Evolutionary conservation across 257 asterid species (phyloP).

Genomic region (Fraxinus quadrangulata): DNA sequence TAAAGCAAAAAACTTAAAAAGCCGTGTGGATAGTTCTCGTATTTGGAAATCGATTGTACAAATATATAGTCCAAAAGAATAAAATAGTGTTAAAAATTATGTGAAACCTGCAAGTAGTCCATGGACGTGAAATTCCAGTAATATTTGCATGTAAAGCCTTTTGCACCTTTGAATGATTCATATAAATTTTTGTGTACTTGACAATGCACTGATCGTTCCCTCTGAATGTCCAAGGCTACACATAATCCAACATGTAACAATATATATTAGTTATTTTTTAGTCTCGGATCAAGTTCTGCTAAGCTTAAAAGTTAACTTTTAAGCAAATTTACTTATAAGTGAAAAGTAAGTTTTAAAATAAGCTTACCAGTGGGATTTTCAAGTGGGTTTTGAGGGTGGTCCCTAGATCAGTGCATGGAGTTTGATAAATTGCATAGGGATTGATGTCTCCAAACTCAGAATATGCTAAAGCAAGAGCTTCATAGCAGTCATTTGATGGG

Average conservation of each 20-base stretch:
- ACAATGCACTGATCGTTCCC: constrained; percentile 60
- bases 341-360: background rate
- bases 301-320: background rate
- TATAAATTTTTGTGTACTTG: constrained; percentile 51
- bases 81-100: background rate
- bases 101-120: constrained; percentile 60
- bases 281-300: background rate
- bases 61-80: too few relatives aligned
- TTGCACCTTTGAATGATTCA: constrained; percentile 57
- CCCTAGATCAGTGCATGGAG: constrained; percentile 40
- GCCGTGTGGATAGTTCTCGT: too few relatives aligned
- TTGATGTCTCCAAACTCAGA: constrained; percentile 49
- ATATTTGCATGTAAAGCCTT: constrained; percentile 62
- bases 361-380: constrained; percentile 46
- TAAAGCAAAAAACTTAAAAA: background rate
- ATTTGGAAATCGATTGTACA: too few relatives aligned
- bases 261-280: too few relatives aligned
- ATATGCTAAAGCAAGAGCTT: constrained; percentile 42
- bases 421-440: constrained; percentile 47
- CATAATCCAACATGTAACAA: too few relatives aligned
- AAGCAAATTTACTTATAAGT: background rate
- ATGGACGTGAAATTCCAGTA: constrained; percentile 44
- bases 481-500: constrained; percentile 37
- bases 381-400: constrained; percentile 37
- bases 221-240: constrained; percentile 47